These are phyloP conservation scores for Citrullus mucosospermus DNA, from an alignment of 306 rosid species.

Conservation along the genomic window DNA sequence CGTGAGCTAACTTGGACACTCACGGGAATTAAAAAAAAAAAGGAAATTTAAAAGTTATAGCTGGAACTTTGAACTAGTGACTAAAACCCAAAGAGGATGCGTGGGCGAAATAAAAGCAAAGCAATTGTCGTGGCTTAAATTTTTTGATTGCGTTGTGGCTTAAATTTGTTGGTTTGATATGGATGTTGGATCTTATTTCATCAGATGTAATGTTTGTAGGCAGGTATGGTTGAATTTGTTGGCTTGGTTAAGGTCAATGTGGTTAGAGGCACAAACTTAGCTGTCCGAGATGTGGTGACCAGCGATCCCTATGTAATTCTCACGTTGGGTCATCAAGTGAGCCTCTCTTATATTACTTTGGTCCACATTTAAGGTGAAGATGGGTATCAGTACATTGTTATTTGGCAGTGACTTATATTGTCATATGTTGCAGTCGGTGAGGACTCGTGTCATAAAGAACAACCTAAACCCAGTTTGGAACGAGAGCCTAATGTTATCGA, in stretches of 20 bases:
- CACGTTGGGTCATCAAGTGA: slow-evolving; percentile 74
- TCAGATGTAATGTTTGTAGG: slow-evolving; percentile 46
- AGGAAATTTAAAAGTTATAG: too few species aligned
- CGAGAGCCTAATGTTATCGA: slow-evolving; percentile 78
- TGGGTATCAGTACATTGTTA: background rate
- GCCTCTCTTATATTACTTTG: slow-evolving; percentile 15
- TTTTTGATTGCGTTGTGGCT: slow-evolving; percentile 13
- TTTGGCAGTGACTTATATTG: background rate
- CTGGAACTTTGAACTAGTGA: background rate
- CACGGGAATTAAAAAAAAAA: too few species aligned
- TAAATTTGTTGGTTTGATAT: slow-evolving; percentile 16
- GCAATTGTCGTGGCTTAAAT: background rate
- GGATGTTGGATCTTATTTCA: slow-evolving; percentile 23
- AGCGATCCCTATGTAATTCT: slow-evolving; percentile 91
- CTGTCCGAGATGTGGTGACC: slow-evolving; percentile 62
- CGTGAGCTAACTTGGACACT: too few species aligned
- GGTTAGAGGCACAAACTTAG: slow-evolving; percentile 69
- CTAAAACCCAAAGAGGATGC: background rate
- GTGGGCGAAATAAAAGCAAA: background rate
- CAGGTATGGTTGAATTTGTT: slow-evolving; percentile 96
- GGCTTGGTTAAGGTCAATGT: slow-evolving; percentile 87
- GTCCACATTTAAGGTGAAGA: background rate
- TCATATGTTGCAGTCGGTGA: slow-evolving; percentile 59
- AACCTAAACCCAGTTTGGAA: slow-evolving; percentile 91
- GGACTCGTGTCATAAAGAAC: slow-evolving; percentile 74